Base-by-base conservation (phyloP, 2,329 filamentous ascomycete species). In the Arthroderma uncinatum region DNA sequence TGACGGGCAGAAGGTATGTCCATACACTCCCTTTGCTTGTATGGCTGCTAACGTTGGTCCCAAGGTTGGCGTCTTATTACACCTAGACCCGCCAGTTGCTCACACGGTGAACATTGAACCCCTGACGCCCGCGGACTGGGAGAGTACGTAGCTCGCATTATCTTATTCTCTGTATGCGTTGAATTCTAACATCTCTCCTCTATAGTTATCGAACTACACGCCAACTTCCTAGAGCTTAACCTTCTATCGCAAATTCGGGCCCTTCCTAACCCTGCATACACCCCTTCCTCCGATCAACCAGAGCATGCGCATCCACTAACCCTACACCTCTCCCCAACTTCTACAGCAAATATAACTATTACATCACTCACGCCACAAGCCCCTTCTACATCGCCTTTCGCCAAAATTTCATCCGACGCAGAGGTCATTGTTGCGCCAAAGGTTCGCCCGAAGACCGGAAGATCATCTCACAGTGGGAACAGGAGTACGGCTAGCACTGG, bases 371-470 rank as follows among this genome's bases (percentile, higher is more conserved):
- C 86, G 1, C 93, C 93, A 0, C 76, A 83, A 0, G 83, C 84
- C 2, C 71, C 86, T 1, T 76, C 82, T 1, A 81, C 84, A 53
- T 79, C 82, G 1, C 79, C 88, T 0, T 98, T 98, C 68, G 89
- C 88, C 25, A 97, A 96, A 71, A 88, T 98, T 54, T 87, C 89
- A 0, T 87, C 91, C 0, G 90, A 97, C 68, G 92, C 92, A 21
- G 93, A 98, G 72, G 91, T 98, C 53, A 95, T 97, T 62, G 93
- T 98, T 59, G 93, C 93, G 2, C 93, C 93, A 0, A 98, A 98
- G 74, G 86, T 85, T 25, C 82, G 92, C 57, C 79, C 86, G 42
- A 90, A 88, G 69, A 74, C 79, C 34, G 76, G 82, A 2, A 81
- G 84, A 57, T 79, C 74, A 59, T 73, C 75, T 30, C 81, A 77